These are phyloP conservation scores for Penstemon davidsonii DNA, from an alignment of 257 asterid species.

Conservation along the genomic window DNA sequence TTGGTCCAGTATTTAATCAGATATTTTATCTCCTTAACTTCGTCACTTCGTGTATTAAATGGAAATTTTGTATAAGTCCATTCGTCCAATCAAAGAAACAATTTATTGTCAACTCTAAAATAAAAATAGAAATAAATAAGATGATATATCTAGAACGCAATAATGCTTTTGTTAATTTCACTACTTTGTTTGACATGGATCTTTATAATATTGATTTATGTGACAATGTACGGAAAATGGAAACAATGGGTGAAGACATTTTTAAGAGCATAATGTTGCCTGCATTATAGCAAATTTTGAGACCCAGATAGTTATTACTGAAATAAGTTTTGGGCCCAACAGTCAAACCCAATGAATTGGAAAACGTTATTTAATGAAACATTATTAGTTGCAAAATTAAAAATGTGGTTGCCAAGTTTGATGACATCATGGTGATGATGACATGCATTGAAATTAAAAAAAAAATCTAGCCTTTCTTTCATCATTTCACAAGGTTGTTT, in stretches of 20 bases:
- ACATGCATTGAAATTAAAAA: slow-evolving; percentile 2
- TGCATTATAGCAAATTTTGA: neutral
- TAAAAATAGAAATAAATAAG: neutral
- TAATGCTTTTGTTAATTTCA: neutral
- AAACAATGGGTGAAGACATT: neutral
- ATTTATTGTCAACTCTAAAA: neutral
- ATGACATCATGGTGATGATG: slow-evolving; percentile 15
- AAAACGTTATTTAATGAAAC: neutral
- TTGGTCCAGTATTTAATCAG: too few species aligned
- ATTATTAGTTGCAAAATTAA: neutral
- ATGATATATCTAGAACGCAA: too few species aligned
- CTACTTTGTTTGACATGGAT: too few species aligned
- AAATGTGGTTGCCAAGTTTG: slow-evolving; percentile 13
- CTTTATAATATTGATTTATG: neutral
- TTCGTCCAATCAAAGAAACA: neutral
- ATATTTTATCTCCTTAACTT: too few species aligned
- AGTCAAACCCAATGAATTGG: neutral
- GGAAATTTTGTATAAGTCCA: too few species aligned
- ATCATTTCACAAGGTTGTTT: neutral
- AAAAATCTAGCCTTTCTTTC: neutral
- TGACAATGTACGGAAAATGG: neutral
- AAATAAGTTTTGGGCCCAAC: neutral
- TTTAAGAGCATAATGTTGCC: slow-evolving; percentile 2
- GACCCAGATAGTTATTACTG: neutral
- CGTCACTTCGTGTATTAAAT: too few species aligned